Percentiles rank a stretch among this genome's conserved stretches.
Evolutionary conservation across 225 moss, liverwort and hornwort species (phyloP).

Genomic region (Anthoceros angustus): DNA sequence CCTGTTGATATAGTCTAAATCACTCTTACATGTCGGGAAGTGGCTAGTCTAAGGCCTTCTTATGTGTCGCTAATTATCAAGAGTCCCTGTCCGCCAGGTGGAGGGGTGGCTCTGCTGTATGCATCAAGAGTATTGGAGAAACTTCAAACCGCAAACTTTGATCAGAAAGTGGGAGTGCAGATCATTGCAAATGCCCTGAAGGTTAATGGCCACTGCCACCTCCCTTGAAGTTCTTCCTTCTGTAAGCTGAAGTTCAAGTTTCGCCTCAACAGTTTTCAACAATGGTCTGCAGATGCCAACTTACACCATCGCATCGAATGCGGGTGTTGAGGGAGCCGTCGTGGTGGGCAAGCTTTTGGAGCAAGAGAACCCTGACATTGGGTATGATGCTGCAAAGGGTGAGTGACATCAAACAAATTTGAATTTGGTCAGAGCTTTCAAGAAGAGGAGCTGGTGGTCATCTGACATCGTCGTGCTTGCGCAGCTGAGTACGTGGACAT

Average conservation of each 20-base stretch:
- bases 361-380: slow-evolving; percentile 29
- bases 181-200: slow-evolving; percentile 81
- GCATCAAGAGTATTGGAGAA: slow-evolving; percentile 71
- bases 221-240: neutral
- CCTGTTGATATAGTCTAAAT: neutral
- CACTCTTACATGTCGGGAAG: neutral
- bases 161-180: slow-evolving; percentile 73
- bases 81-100: slow-evolving; percentile 24
- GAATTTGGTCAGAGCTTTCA: neutral
- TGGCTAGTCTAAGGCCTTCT: neutral
- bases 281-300: slow-evolving; percentile 27
- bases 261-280: neutral
- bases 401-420: neutral
- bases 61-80: neutral
- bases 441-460: neutral
- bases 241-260: neutral
- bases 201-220: slow-evolving; percentile 16
- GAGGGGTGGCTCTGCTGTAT: slow-evolving; percentile 83
- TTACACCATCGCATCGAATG: slow-evolving; percentile 31
- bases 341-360: slow-evolving; percentile 44
- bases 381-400: slow-evolving; percentile 50
- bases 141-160: slow-evolving; percentile 51
- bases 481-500: slow-evolving; percentile 36
- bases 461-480: neutral
- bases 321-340: slow-evolving; percentile 46